Evolutionary conservation across 805 yeast species (phyloP), one percentile per base, ranked within the genome.

Genomic region (Saccharomycopsis babjevae): DNA sequence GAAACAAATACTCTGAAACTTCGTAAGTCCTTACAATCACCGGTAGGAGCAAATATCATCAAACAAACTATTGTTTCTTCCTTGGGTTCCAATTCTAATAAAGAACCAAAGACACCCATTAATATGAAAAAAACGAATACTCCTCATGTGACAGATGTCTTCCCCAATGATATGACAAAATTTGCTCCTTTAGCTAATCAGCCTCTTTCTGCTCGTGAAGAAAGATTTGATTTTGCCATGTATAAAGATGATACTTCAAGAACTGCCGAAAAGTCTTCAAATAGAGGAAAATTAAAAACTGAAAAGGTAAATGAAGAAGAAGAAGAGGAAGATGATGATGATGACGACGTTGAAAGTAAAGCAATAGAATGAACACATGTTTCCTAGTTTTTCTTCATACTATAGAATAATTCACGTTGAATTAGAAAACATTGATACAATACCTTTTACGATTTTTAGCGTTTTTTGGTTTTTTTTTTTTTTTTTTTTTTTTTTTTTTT

Each of bases 101-200:
- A 50, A 36, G 65, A 57, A 36, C 65, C 65, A 36, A 58, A 59
- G 50, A 63, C 65, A 16, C 65, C 65, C 16, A 59, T 63, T 30
- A 56, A 63, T 40, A 32, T 63, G 18, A 61, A 64, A 56, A 59
- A 64, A 32, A 25, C 59, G 16, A 62, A 62, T 38, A 64, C 66
- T n/a, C 66, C 66, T 13, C 72, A 75, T 54, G 82, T 79, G 1
- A 75, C 80, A 4, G 84, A 81, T 66, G 81, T 81, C 2, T 81
- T 78, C 65, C 74, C 73, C 59, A 79, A 79, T 1, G 81, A 78
- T 62, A 72, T 72, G 50, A 70, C 77, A 18, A 74, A 76, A 61
- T 74, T 72, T 22, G 84, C 84, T 0, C 84, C 84, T 11, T 66
- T 78, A 50, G 71, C 71, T 30, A 77, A 83, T 16, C 84, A 81